Percentiles rank a stretch among this genome's conserved stretches.
phyloP scores from a whole-genome alignment of 2,329 filamentous ascomycete genomes.

The Apiospora sp. region DNA sequence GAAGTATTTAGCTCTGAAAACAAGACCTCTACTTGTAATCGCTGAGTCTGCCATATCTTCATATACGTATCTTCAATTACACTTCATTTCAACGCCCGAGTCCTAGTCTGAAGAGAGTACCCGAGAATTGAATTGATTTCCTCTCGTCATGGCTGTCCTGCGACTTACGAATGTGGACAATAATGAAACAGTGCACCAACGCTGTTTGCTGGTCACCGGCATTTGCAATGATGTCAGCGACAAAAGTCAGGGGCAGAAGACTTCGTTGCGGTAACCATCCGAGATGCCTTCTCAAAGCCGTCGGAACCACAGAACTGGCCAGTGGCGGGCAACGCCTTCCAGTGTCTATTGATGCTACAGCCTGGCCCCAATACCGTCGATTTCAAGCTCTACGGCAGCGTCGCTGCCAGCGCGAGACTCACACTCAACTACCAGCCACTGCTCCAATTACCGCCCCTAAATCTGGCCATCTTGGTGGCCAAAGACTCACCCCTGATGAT shows the following conservation, averaged over 20 bases:
- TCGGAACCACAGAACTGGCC: slow-evolving; percentile 30
- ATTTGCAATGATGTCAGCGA: slow-evolving; percentile 21
- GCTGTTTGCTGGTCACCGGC: slow-evolving; percentile 28
- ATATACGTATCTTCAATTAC: not conserved
- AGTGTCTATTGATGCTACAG: slow-evolving; percentile 31
- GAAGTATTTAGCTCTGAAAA: no score
- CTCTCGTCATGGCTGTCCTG: not conserved
- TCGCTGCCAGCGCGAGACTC: slow-evolving; percentile 10
- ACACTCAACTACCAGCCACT: slow-evolving; percentile 60
- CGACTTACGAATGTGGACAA: slow-evolving; percentile 23
- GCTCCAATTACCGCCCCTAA: slow-evolving; percentile 67
- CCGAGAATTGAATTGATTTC: not conserved
- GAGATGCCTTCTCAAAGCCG: slow-evolving; percentile 25
- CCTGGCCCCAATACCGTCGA: slow-evolving; percentile 28
- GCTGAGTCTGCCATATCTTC: no score
- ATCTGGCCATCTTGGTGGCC: slow-evolving; percentile 74
- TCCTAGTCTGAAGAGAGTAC: not conserved
- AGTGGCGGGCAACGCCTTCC: slow-evolving; percentile 23
- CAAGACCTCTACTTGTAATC: no score
- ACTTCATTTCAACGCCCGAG: not conserved
- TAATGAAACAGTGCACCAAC: slow-evolving; percentile 28
- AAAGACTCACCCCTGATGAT: slow-evolving; percentile 74
- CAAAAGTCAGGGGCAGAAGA: slow-evolving; percentile 17
- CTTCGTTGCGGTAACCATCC: slow-evolving; percentile 27
- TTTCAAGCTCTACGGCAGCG: slow-evolving; percentile 24